A percentile compares a stretch with the other conserved stretches of the same genome.
These are phyloP conservation scores for Aspergillus aculeatus DNA, from an alignment of 2,329 filamentous ascomycete genomes.

Conservation along the genomic window DNA sequence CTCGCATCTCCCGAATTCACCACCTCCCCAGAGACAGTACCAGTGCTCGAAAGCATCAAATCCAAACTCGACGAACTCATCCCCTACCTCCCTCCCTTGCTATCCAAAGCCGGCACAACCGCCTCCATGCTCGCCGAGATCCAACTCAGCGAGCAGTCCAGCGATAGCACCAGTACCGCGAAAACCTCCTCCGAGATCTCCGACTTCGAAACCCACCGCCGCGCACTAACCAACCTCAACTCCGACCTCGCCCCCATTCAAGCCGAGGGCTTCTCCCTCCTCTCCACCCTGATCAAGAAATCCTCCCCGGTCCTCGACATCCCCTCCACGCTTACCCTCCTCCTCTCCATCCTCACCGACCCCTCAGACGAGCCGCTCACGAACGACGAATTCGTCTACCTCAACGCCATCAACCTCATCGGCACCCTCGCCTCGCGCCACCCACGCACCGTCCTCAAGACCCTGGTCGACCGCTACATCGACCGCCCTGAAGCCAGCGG, in stretches of 20 bases:
- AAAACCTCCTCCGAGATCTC: constrained; percentile 26
- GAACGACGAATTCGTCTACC: constrained; percentile 45
- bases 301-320: constrained; percentile 46
- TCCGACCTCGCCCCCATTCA: constrained; percentile 44
- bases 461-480: constrained; percentile 41
- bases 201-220: constrained; percentile 43
- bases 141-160: constrained; percentile 29
- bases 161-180: constrained; percentile 7
- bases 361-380: constrained; percentile 27
- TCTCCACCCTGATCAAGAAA: constrained; percentile 41
- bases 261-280: constrained; percentile 43
- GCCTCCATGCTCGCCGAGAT: constrained; percentile 46
- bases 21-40: constrained; percentile 29
- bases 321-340: constrained; percentile 41
- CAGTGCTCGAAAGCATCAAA: constrained; percentile 35
- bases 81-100: constrained; percentile 30
- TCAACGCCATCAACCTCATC: constrained; percentile 45
- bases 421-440: constrained; percentile 42
- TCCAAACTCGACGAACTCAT: constrained; percentile 37
- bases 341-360: constrained; percentile 41
- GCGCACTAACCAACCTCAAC: constrained; percentile 41
- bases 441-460: constrained; percentile 42
- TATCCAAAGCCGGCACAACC: constrained; percentile 41
- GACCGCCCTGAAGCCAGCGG: constrained; percentile 38
- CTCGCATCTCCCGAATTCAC: constrained; percentile 43